Base-by-base conservation (phyloP, 495 filamentous ascomycete species). In the Chaetomium cochliodes region DNA sequence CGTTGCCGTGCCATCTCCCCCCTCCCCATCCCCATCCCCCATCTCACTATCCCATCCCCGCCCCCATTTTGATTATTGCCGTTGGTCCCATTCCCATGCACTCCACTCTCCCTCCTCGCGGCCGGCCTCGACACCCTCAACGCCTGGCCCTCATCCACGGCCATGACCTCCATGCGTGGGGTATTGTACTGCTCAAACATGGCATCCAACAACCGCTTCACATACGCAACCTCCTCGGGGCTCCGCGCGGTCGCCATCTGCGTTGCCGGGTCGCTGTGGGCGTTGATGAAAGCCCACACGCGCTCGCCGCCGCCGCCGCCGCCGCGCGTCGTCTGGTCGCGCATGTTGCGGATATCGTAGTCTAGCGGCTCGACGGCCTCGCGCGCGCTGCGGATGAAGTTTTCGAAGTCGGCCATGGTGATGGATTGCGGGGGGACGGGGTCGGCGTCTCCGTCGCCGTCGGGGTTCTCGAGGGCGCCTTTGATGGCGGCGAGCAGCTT, bases 141-240 rank as follows among this genome's bases (percentile, higher is more conserved):
- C 5, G 94, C 93, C 71, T 96, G 85, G 68, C 91, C 91, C 30
- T 84, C 81, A 33, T 82, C 87, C 1, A 97, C 79, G 0, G 89
- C 91, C 86, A 96, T 88, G 54, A 91, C 82, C 76, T 98, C 93
- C 63, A 85, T 84, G 2, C 85, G 78, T 25, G 76, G 78, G 0
- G 87, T 92, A 69, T 98, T 97, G 72, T 92, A 84, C 5, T 82
- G 87, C 53, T 92, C 90, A 72, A 97, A 98, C 87, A 98, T 97
- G 66, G 84, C 87, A 74, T 98, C 93, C 0, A 98, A 86, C 18
- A 98, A 72, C 1, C 94, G 80, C 77, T 96, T 92, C 62, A 98
- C 82, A 74, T 89, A 98, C 13, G 90, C 84, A 42, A 98, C 92
- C 77, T 98, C 93, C 63, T 98, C 96, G 22, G 90, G 77, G 0